A percentile compares a stretch with the other conserved stretches of the same genome.
Evolutionary conservation across 441 rosid species (phyloP).

Genomic region (Jatropha podagrica): DNA sequence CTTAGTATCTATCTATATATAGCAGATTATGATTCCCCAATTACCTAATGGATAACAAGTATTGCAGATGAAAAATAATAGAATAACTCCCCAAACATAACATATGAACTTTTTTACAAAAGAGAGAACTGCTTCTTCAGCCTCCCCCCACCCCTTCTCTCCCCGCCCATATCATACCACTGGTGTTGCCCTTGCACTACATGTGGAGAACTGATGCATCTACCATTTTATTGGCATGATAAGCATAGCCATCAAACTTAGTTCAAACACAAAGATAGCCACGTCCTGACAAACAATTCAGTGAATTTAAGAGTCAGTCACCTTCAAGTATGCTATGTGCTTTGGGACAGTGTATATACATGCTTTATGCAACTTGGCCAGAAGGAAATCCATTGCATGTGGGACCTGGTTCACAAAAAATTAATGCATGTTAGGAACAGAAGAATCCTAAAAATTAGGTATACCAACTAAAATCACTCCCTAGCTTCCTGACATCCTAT

Average conservation of each 20-base stretch:
- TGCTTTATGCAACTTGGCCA: conserved; percentile 79
- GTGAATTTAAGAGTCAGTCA: conserved; percentile 21
- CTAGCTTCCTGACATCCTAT: background rate
- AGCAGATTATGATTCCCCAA: background rate
- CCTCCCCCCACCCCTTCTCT: no score
- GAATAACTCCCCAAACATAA: background rate
- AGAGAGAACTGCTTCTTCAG: background rate
- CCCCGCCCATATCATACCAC: background rate
- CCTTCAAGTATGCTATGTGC: conserved; percentile 61
- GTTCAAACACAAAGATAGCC: background rate
- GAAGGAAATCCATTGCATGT: conserved; percentile 70
- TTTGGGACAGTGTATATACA: conserved; percentile 88
- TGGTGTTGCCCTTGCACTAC: no score
- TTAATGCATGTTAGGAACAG: conserved; percentile 4
- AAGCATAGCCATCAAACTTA: background rate
- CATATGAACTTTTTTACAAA: background rate
- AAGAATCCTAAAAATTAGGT: background rate
- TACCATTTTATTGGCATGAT: background rate
- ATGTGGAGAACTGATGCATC: no score
- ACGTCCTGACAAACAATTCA: background rate
- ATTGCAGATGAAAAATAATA: background rate
- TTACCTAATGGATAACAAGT: background rate
- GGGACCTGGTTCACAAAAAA: conserved; percentile 61
- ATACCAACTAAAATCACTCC: background rate
- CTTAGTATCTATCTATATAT: background rate